Percentiles rank a stretch among this genome's conserved stretches.
phyloP scores from a whole-genome alignment of 2,329 filamentous ascomycete genomes.

The Sclerotinia minor region DNA sequence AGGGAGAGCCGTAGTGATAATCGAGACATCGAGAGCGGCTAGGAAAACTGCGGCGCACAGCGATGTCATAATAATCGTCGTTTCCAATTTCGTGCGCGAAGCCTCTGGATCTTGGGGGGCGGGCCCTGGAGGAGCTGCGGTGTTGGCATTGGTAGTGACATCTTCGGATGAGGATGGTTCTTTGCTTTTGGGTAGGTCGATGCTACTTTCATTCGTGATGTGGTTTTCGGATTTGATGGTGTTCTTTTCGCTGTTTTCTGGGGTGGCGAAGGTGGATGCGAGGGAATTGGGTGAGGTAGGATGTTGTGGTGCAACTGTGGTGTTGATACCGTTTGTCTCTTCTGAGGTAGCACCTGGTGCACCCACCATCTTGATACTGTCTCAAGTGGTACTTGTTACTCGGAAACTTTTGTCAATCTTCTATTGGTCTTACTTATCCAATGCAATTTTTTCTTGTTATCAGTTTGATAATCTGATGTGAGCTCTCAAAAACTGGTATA shows the following conservation, averaged over 20 bases:
- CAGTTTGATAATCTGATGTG: neutral
- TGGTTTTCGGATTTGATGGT: neutral
- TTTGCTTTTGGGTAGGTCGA: neutral
- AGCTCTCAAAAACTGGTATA: neutral
- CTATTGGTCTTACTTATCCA: neutral
- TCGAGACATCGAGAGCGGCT: constrained; percentile 47
- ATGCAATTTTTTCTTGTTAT: neutral
- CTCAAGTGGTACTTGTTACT: neutral
- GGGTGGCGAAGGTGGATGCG: neutral
- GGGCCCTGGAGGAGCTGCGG: constrained; percentile 1
- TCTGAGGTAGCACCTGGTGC: neutral
- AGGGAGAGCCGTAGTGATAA: constrained; percentile 61
- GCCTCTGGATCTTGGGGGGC: constrained; percentile 34
- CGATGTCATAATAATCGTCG: constrained; percentile 39
- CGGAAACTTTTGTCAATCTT: neutral
- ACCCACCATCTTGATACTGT: neutral
- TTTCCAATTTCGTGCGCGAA: constrained; percentile 39
- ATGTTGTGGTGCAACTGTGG: neutral
- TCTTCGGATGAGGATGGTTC: neutral
- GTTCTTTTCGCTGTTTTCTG: constrained; percentile 6
- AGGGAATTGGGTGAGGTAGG: neutral
- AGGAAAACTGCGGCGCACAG: constrained; percentile 42
- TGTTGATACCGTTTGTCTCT: neutral
- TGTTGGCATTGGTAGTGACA: neutral
- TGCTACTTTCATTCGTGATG: neutral